Base-by-base conservation (phyloP, 2,329 filamentous ascomycete species). In the Fusarium torulosum region DNA sequence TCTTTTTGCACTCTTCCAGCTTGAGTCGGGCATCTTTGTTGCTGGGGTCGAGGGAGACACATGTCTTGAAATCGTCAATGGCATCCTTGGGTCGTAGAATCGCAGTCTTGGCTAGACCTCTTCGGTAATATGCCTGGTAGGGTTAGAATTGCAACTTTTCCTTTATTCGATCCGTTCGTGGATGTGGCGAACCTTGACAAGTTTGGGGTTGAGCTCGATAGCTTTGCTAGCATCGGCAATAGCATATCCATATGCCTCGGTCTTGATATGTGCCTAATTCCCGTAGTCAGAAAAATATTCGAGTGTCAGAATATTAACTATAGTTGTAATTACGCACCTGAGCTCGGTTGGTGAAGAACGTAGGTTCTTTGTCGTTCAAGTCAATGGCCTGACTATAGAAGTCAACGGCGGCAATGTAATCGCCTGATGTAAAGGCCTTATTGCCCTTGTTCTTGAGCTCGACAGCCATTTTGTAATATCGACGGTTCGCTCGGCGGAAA, bases 401-500 rank as follows among this genome's bases (percentile, higher is more conserved):
- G 3, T 94, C 90, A 67, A 97, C 86, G 9, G 96, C 96, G 4
- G 85, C 82, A 13, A 86, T 87, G 91, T 92, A 99, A 83, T 98
- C 91, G 75, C 97, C 93, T 31, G 89, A 84, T 57, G 90, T 88
- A 81, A 98, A 98, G 53, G 94, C 94, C 76, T 94, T 92, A 81
- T 99, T 99, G 78, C 96, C 96, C 80, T 96, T 87, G 79, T 96
- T 91, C 84, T 99, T 99, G 73, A 97, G 84, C 76, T 90, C 91
- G 71, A 89, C 86, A 52, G 95, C 95, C 79, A 92, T 78, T 92
- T 72, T 61, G 81, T 74, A 82, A 85, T 85, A 69, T 66, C 62
- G 63, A 64, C 45, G 73, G 50, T 46, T 53, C 55, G 45, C 47
- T 38, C 47, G 51, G 29, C 33, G 37, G 40, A 25, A 25, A 27